Percentiles rank a stretch among this genome's conserved stretches.
Evolutionary conservation across 2,329 filamentous ascomycete species (phyloP).

Genomic region (Penicillium griseofulvum): DNA sequence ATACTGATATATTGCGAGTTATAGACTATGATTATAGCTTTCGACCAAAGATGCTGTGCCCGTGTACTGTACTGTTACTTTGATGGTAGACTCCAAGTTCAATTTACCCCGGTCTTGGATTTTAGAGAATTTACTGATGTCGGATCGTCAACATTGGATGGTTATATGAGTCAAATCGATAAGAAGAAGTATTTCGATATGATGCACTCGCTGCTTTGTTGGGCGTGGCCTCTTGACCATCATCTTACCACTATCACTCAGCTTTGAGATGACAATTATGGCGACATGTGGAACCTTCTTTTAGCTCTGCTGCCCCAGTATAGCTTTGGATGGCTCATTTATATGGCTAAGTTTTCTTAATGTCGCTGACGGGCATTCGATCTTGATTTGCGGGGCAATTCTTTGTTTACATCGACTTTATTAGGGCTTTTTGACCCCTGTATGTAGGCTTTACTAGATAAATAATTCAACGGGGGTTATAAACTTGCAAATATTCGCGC

Average conservation of each 20-base stretch:
- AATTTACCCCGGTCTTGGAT: not conserved
- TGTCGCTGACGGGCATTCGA: not conserved
- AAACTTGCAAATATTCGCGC: not conserved
- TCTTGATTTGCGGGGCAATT: not conserved
- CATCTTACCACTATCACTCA: not conserved
- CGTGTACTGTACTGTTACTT: not conserved
- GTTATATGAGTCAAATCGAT: not conserved
- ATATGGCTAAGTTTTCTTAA: not conserved
- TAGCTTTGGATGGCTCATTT: not conserved
- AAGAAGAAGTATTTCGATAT: not conserved
- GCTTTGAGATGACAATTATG: not conserved
- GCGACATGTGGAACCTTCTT: not conserved
- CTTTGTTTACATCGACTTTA: not conserved
- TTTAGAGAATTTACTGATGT: not conserved
- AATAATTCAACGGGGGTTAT: not conserved
- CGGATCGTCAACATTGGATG: not conserved
- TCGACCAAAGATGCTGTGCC: not conserved
- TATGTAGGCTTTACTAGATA: not conserved
- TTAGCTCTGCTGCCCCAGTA: not conserved
- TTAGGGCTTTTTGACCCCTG: not conserved
- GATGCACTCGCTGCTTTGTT: constrained; percentile 1
- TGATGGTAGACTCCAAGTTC: not conserved
- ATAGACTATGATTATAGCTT: not conserved
- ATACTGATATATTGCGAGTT: not conserved
- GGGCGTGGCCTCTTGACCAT: not conserved